Evolutionary conservation across 768 basidiomycete genomes (phyloP).

Genomic region (Grammothele lineata): DNA sequence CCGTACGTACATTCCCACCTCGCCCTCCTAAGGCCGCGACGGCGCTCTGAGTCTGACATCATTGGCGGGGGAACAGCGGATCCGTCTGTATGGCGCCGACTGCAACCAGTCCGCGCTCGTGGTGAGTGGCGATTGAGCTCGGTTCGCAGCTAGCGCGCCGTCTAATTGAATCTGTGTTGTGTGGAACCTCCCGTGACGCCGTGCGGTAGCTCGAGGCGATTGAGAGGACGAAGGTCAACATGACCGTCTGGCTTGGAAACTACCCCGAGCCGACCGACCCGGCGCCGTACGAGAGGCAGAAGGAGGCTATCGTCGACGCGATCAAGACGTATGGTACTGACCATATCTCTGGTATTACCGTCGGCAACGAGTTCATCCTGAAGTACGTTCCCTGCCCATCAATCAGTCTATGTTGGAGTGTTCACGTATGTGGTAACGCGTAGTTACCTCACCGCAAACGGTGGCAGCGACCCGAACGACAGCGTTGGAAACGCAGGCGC

Average conservation of each 20-base stretch:
- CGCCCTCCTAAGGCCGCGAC: background rate
- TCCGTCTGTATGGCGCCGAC: slow-evolving; percentile 85
- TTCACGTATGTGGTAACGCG: too few species aligned
- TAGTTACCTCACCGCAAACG: slow-evolving; percentile 56
- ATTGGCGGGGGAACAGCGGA: slow-evolving; percentile 36
- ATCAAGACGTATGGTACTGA: slow-evolving; percentile 74
- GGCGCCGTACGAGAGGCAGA: slow-evolving; percentile 72
- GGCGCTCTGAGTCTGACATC: too few species aligned
- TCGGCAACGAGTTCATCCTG: slow-evolving; percentile 90
- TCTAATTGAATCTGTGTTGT: background rate
- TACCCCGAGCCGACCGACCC: slow-evolving; percentile 62
- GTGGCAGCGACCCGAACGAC: slow-evolving; percentile 49
- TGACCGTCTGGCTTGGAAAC: slow-evolving; percentile 76
- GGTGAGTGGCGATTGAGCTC: slow-evolving; percentile 35
- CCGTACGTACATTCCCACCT: slow-evolving; percentile 23
- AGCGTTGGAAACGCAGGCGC: slow-evolving; percentile 60
- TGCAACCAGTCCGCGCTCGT: slow-evolving; percentile 80
- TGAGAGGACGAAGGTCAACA: slow-evolving; percentile 80
- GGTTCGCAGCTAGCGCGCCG: background rate
- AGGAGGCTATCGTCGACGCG: slow-evolving; percentile 57
- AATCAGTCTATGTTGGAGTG: slow-evolving; percentile 1
- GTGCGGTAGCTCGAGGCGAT: slow-evolving; percentile 76
- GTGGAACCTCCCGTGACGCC: too few species aligned
- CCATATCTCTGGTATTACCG: slow-evolving; percentile 76
- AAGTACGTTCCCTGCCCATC: slow-evolving; percentile 47